Evolutionary conservation across 768 basidiomycete species (phyloP).

Genomic region (Boletellus ananiceps): DNA sequence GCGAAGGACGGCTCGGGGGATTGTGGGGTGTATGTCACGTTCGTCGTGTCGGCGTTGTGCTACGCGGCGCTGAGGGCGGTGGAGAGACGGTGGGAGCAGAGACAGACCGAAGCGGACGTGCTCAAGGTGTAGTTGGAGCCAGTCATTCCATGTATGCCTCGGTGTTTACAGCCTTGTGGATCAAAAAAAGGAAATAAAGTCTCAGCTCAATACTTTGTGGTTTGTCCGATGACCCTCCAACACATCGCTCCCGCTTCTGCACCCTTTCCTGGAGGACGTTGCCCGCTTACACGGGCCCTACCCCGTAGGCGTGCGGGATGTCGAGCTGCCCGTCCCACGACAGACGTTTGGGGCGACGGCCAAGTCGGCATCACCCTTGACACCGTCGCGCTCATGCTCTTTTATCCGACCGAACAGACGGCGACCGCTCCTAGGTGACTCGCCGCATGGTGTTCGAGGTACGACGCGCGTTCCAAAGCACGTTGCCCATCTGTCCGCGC

Average conservation of each 20-base stretch:
- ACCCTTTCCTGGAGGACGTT: slow-evolving; percentile 22
- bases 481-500: no score
- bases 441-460: slow-evolving; percentile 29
- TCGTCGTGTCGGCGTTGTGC: slow-evolving; percentile 27
- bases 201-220: no score
- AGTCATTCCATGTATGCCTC: no score
- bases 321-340: slow-evolving; percentile 27
- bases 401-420: slow-evolving; percentile 26
- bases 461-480: no score
- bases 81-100: slow-evolving; percentile 21
- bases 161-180: no score
- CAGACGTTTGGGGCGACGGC: slow-evolving; percentile 19
- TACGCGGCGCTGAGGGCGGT: slow-evolving; percentile 30
- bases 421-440: neutral
- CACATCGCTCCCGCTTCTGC: no score
- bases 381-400: slow-evolving; percentile 30
- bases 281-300: no score
- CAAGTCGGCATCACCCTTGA: slow-evolving; percentile 27
- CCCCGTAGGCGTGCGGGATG: slow-evolving; percentile 31
- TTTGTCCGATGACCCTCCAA: no score
- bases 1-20: slow-evolving; percentile 43
- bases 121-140: neutral
- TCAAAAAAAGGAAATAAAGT: no score
- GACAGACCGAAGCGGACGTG: neutral
- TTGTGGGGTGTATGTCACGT: slow-evolving; percentile 42